Percentiles rank a stretch among this genome's conserved stretches.
Evolutionary conservation across 768 basidiomycete species (phyloP).

Genomic region (Leccinum subgranulosum): DNA sequence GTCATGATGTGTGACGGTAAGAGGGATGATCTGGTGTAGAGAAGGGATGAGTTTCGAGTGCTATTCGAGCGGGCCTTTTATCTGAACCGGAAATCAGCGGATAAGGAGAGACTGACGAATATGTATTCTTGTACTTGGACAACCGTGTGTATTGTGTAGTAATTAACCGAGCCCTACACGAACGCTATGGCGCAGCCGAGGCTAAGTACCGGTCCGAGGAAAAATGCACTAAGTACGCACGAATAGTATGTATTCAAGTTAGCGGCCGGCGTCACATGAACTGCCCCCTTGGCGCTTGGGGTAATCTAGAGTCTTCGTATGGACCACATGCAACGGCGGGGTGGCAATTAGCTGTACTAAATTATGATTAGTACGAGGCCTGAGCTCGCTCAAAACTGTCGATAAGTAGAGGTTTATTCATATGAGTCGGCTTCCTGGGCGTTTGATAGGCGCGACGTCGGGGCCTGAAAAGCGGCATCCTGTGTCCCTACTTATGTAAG

Average conservation of each 20-base stretch:
- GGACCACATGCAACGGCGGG: neutral
- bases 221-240: neutral
- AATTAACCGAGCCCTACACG: too few relatives aligned
- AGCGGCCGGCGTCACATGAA: neutral
- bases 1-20: conserved; percentile 41
- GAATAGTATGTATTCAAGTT: conserved; percentile 1
- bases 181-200: too few relatives aligned
- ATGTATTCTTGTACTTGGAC: too few relatives aligned
- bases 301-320: neutral
- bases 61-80: conserved; percentile 10
- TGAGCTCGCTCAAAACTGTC: neutral
- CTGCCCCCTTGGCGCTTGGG: neutral
- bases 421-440: too few relatives aligned
- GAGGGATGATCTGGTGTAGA: conserved; percentile 29
- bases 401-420: neutral
- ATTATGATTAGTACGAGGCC: neutral
- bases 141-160: too few relatives aligned
- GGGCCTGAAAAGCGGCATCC: too few relatives aligned
- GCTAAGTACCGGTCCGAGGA: too few relatives aligned
- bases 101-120: conserved; percentile 9
- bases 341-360: neutral
- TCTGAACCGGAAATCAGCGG: conserved; percentile 10
- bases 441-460: too few relatives aligned
- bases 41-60: neutral
- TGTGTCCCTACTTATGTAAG: too few relatives aligned